phyloP scores from a whole-genome alignment of 768 basidiomycete genomes.

The Trametes gibbosa region DNA sequence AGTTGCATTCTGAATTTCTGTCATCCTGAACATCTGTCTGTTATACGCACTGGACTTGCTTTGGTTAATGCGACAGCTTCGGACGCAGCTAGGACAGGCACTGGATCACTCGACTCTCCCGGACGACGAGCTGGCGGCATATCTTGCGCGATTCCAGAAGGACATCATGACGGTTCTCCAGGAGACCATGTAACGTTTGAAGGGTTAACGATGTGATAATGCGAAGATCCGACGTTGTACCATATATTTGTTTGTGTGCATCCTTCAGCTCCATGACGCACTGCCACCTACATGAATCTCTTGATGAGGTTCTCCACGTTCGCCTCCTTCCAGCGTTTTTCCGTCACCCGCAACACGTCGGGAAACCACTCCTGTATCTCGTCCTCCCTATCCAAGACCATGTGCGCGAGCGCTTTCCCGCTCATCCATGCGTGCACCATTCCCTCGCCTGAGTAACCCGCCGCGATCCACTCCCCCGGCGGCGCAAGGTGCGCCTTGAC shows the following conservation, averaged over 20 bases:
- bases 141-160: constrained; percentile 66
- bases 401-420: constrained; percentile 54
- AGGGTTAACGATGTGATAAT: too few species aligned
- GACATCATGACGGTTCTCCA: constrained; percentile 61
- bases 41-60: neutral
- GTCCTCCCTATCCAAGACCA: constrained; percentile 47
- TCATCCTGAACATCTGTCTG: neutral
- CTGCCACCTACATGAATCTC: constrained; percentile 19
- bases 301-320: constrained; percentile 35
- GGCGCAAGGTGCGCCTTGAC: constrained; percentile 24
- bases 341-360: constrained; percentile 43
- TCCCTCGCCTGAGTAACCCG: constrained; percentile 71
- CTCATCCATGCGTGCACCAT: constrained; percentile 72
- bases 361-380: constrained; percentile 47
- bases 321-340: constrained; percentile 47
- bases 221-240: too few species aligned
- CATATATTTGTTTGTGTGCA: too few species aligned
- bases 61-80: constrained; percentile 45
- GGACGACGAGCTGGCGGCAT: constrained; percentile 61
- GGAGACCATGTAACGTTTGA: constrained; percentile 28
- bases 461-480: constrained; percentile 69
- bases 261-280: too few species aligned
- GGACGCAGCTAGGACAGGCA: constrained; percentile 72
- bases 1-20: neutral
- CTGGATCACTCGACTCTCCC: constrained; percentile 72